Evolutionary conservation across 768 basidiomycete genomes (phyloP), one percentile per base, ranked within the genome.

Genomic region (Lactifluus echinatus): DNA sequence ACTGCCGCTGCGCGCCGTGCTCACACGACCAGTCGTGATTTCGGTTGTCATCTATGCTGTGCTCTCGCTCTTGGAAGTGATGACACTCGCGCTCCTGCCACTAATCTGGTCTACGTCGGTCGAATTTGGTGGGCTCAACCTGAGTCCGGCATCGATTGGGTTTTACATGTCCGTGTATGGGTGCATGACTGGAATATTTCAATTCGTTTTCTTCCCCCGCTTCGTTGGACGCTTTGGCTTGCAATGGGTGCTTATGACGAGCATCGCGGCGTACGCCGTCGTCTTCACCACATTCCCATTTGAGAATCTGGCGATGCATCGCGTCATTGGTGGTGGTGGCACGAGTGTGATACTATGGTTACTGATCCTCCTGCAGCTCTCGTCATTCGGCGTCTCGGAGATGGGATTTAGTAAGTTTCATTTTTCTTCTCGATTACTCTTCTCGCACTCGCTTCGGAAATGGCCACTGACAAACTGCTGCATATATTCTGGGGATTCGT

Each of bases 51-150:
- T 75, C 60, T 79, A 78, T 61, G 70, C 67, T 36, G 60, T 65
- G 6, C 67, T 79, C 14, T 70, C 70, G 7, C 72, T 82, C 14
- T 60, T 75, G 5, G 75, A 78, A 29, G 72, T 75, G 23, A 64
- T 69, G 4, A 50, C 72, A 47, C 34, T 62, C 15, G 73, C 72
- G 14, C 67, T 82, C 14, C 34, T 71, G 1, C 79, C 81, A 2
- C 64, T 80, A 28, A 76, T 80, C 65, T 72, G 72, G 50, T 68
- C 76, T 24, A 72, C 75, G 12, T 74, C 80, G 0, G 65, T 74
- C 21, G 65, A 64, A 31, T 66, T 73, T 8, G 76, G 77, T 0
- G 77, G 75, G 7, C 70, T 76, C 4, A 66, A 69, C 8, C 58
- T 72, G 34, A 63, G 67, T 1, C 72, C 74, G 0, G 70, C 72